phyloP scores from a whole-genome alignment of 2,329 filamentous ascomycete genomes.

The Chalaropsis thielavioides region DNA sequence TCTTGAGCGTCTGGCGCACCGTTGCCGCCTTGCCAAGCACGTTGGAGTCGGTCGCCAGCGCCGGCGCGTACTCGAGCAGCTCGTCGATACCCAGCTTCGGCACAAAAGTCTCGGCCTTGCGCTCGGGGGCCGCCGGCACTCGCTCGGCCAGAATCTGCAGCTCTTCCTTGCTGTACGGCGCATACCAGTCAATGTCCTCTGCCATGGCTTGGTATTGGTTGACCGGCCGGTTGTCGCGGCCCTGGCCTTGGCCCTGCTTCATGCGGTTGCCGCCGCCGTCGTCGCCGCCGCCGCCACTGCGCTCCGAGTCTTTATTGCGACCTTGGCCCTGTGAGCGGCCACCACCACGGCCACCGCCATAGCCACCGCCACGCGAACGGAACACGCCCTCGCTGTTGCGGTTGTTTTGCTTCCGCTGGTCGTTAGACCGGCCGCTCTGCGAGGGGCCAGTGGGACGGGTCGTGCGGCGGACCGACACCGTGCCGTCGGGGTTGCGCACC shows the following conservation, averaged over 20 bases:
- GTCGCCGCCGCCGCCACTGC: conserved; percentile 13
- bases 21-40: conserved; percentile 23
- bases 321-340: background rate
- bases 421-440: conserved; percentile 16
- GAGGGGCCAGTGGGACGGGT: background rate
- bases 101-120: conserved; percentile 22
- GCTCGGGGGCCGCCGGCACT: conserved; percentile 9
- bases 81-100: conserved; percentile 26
- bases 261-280: conserved; percentile 20
- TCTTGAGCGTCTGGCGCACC: conserved; percentile 27
- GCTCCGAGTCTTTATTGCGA: no score
- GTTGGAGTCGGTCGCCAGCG: conserved; percentile 24
- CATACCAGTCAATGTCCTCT: conserved; percentile 20
- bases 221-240: conserved; percentile 19
- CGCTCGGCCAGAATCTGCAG: conserved; percentile 19
- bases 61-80: conserved; percentile 24
- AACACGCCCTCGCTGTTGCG: conserved; percentile 14
- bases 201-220: conserved; percentile 22
- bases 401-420: conserved; percentile 12
- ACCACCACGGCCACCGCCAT: conserved; percentile 19
- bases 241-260: conserved; percentile 19
- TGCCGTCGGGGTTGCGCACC: conserved; percentile 14
- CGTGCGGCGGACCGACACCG: conserved; percentile 13
- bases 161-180: conserved; percentile 22
- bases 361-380: conserved; percentile 15